Evolutionary conservation across 306 rosid species (phyloP).

Genomic region (Dryas drummondii): DNA sequence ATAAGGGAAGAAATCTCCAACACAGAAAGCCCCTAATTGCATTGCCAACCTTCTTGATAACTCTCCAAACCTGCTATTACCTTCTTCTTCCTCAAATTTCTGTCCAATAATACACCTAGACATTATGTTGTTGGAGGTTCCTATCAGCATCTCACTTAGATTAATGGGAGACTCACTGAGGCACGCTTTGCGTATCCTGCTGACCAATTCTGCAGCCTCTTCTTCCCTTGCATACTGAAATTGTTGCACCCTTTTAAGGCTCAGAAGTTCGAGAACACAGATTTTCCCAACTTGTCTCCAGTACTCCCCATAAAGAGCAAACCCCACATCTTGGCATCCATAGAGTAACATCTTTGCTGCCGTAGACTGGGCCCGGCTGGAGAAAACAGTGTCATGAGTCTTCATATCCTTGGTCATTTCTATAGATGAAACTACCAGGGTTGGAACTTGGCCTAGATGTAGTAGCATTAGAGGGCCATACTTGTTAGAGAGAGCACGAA

Average conservation of each 20-base stretch:
- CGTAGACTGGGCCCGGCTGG: conserved; percentile 16
- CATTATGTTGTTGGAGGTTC: too few relatives aligned
- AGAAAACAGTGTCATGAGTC: conserved; percentile 28
- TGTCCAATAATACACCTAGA: too few relatives aligned
- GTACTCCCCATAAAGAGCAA: conserved; percentile 13
- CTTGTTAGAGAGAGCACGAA: conserved; percentile 6
- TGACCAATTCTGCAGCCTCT: too few relatives aligned
- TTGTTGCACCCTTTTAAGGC: neutral
- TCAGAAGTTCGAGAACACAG: conserved; percentile 11
- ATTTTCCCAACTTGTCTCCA: conserved; percentile 16
- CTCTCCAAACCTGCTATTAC: neutral
- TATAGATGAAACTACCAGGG: conserved; percentile 25
- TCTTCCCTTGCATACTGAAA: neutral
- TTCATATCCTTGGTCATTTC: conserved; percentile 10
- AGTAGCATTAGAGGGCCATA: conserved; percentile 25
- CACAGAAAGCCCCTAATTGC: too few relatives aligned
- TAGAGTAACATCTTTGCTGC: conserved; percentile 30
- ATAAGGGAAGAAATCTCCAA: too few relatives aligned
- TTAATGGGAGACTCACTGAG: too few relatives aligned
- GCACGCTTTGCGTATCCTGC: neutral
- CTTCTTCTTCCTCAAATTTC: too few relatives aligned
- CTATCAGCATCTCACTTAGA: too few relatives aligned
- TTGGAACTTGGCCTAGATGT: neutral
- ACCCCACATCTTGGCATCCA: neutral
- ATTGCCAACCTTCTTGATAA: neutral